These are phyloP conservation scores for Salix udensis DNA, from an alignment of 345 rosid species.

Conservation along the genomic window DNA sequence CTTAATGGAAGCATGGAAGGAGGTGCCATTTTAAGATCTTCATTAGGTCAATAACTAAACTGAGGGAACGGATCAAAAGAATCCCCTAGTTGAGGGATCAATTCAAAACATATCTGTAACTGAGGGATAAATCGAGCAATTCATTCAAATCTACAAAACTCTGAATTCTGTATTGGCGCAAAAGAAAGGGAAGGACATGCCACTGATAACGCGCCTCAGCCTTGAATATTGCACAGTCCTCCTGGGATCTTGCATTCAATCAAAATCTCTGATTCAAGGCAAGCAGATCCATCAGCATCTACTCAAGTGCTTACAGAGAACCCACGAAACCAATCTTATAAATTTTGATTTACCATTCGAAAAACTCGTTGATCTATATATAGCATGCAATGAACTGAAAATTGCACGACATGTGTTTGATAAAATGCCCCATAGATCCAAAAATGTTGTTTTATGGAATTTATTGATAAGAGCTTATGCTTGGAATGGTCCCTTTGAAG, in stretches of 20 bases:
- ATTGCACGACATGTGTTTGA: slow-evolving; percentile 48
- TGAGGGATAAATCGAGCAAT: too few relatives aligned
- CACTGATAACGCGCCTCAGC: not conserved
- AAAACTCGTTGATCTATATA: slow-evolving; percentile 25
- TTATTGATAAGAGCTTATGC: slow-evolving; percentile 48
- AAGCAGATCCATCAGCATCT: slow-evolving; percentile 22
- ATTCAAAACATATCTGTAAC: too few relatives aligned
- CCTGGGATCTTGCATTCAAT: slow-evolving; percentile 7
- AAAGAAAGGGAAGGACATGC: not conserved
- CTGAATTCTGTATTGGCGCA: not conserved
- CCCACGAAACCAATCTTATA: not conserved
- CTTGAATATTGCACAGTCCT: slow-evolving; percentile 1
- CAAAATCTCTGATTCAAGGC: slow-evolving; percentile 11
- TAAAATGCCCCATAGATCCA: slow-evolving; percentile 33
- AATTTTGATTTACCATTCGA: slow-evolving; percentile 7
- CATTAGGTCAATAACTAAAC: too few relatives aligned
- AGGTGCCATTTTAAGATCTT: too few relatives aligned
- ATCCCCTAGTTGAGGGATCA: too few relatives aligned
- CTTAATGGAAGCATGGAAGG: too few relatives aligned
- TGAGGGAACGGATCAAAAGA: too few relatives aligned
- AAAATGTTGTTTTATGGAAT: slow-evolving; percentile 39
- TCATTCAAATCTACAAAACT: too few relatives aligned
- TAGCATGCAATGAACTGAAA: slow-evolving; percentile 19
- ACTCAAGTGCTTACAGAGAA: not conserved
- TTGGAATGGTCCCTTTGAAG: slow-evolving; percentile 34